Evolutionary conservation across 345 rosid genomes (phyloP), one percentile per base, ranked within the genome.

Genomic region (Eucalyptus marginata): DNA sequence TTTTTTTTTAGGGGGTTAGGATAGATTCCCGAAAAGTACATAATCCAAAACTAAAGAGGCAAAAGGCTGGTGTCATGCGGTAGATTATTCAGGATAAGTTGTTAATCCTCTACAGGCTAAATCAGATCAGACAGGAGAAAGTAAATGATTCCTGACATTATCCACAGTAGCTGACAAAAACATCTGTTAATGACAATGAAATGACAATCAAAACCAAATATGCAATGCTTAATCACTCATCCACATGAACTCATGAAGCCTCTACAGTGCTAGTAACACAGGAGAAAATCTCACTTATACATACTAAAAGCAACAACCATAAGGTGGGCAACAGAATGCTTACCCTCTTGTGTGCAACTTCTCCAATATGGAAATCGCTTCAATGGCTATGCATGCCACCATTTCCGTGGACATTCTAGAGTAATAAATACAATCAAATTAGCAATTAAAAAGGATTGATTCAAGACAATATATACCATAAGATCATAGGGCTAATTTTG

Each of bases 381-480:
- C 96, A 88, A 93, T 88, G 79, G 94, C 95, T 88, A 94, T 94
- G 79, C 96, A 94, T 25, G 93, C 96, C 87, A 94, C 95, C 96
- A 93, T 93, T 90, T 94, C 95, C 68, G 87, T 89, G 49, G 96
- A 91, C 94, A 94, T 92, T 89, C 95, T 94, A 92, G 68, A 49
- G 88, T 83, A 91, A 88, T 29, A 22, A 51, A 86, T 66, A 87
- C 58, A 49, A 46, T n/a, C 80, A 62, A 49, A 14, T 16, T 20
- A 83, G 50, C 29, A 52, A 51, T 31, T 29, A 56, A 89, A 88
- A 56, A 54, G 86, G 58, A 49, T 80, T n/a, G 68, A 76, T 36
- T 36, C 84, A 11, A 40, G 47, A 40, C 27, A 22, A 40, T 40
- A 40, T 40, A 76, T 11, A 40, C 47, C 84, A 76, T 25, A 36